Base-by-base conservation (phyloP, 768 basidiomycete species). In the Psilocybe tampanensis region DNA sequence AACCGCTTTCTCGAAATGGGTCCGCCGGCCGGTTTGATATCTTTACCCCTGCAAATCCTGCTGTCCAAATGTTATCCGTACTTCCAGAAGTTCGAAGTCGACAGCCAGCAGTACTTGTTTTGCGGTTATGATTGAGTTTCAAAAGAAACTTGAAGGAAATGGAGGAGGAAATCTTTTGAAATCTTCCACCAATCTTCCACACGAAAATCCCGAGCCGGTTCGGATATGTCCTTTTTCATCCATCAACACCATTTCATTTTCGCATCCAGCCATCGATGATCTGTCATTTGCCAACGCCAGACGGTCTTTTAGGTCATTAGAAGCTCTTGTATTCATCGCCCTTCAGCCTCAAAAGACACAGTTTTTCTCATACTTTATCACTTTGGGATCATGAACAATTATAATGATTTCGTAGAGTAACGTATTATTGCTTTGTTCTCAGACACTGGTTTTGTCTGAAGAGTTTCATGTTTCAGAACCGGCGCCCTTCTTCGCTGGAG, bases 221-320 rank as follows among this genome's bases (percentile, higher is more conserved):
- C 47, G 29, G 47, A 24, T 47, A 24, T 24, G 22, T 24, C 17
- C 47, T 48, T 42, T 51, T 44, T 21, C 34, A 24, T 49, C 41
- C 42, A 44, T 50, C 55, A 51, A 32, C 55, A 29, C 29, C 29
- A 56, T 29, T 32, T 48, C 45, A 55, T 44, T 55, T 23, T 44
- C 34, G 39, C 45, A 55, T 47, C 15, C 24, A n/a, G n/a, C 47
- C 47, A 48, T 48, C 47, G 24, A 29, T 48, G 47, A 48, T 48
- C 24, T 48, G 47, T 48, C 47, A 48, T 39, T 39, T n/a, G 36
- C 36, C 13, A n/a, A 39, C 9, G 29, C 4, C 36, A 13, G 36
- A 39, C 12, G 4, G 4, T 15, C 36, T 8, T 13, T n/a, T 6
- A 13, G 12, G 12, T 5, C 36, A 39, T 13, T 3, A 39, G 36